phyloP scores from a whole-genome alignment of 75 land plant species.

The Larix kaempferi region DNA sequence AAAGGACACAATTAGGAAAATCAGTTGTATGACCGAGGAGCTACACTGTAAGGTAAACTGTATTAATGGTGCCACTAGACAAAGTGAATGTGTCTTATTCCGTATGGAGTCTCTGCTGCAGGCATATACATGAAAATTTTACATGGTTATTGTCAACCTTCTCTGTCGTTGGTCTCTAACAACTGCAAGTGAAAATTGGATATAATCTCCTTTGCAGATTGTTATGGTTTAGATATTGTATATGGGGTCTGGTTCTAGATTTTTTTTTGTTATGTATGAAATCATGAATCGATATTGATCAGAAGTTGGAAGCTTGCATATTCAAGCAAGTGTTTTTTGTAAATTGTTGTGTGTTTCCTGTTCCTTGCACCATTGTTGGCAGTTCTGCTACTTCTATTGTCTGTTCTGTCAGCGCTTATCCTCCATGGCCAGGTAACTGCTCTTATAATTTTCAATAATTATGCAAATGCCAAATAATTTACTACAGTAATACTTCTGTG shows the following conservation, averaged over 20 bases:
- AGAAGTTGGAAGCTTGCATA: constrained; percentile 7
- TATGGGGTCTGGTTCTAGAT: not conserved
- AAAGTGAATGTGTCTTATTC: not conserved
- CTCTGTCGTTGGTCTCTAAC: not conserved
- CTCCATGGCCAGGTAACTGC: not conserved
- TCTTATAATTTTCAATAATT: not conserved
- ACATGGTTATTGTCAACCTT: not conserved
- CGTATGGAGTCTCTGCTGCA: not conserved
- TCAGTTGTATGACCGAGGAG: not conserved
- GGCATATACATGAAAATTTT: not conserved
- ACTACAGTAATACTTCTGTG: too few relatives aligned
- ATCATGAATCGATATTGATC: not conserved
- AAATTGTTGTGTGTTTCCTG: not conserved
- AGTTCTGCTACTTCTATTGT: not conserved
- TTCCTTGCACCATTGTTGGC: not conserved
- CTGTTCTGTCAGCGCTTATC: not conserved
- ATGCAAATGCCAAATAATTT: not conserved
- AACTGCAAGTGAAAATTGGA: not conserved
- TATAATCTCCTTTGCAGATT: constrained; percentile 5
- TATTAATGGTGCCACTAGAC: constrained; percentile 5
- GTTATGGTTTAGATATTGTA: not conserved
- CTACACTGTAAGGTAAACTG: not conserved
- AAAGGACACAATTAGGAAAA: not conserved
- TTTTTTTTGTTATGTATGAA: not conserved
- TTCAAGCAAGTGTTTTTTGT: constrained; percentile 1